A percentile compares a stretch with the other conserved stretches of the same genome.
Evolutionary conservation across 2,329 filamentous ascomycete species (phyloP).

Genomic region (Gremmenia infestans): DNA sequence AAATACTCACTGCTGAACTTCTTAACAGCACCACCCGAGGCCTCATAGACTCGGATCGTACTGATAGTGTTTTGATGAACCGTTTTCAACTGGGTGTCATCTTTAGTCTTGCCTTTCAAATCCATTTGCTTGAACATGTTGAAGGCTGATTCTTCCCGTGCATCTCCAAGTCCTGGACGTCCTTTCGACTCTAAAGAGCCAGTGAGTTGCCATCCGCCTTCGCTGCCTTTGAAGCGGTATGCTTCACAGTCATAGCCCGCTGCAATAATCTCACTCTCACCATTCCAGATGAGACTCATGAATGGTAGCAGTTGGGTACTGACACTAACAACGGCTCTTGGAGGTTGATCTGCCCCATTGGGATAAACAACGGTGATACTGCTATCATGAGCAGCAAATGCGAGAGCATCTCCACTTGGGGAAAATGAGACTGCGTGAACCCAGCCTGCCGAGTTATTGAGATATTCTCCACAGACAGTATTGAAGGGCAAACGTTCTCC

Average conservation of each 20-base stretch:
- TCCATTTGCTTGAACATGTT: slow-evolving; percentile 99
- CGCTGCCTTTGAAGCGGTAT: slow-evolving; percentile 78
- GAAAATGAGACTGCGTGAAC: slow-evolving; percentile 92
- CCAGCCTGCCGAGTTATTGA: slow-evolving; percentile 97
- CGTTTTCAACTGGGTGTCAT: slow-evolving; percentile 91
- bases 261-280: slow-evolving; percentile 88
- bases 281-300: slow-evolving; percentile 87
- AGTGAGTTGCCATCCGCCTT: slow-evolving; percentile 75
- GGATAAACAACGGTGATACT: slow-evolving; percentile 97
- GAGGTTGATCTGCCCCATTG: slow-evolving; percentile 82
- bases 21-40: slow-evolving; percentile 55
- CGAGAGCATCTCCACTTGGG: slow-evolving; percentile 85
- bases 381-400: slow-evolving; percentile 92
- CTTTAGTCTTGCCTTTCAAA: slow-evolving; percentile 84
- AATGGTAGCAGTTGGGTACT: slow-evolving; percentile 88
- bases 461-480: slow-evolving; percentile 92
- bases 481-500: slow-evolving; percentile 96
- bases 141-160: slow-evolving; percentile 83
- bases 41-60: slow-evolving; percentile 73
- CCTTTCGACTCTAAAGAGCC: slow-evolving; percentile 75
- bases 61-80: slow-evolving; percentile 95
- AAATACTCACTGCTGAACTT: slow-evolving; percentile 78
- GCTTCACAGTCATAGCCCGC: slow-evolving; percentile 89
- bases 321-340: slow-evolving; percentile 83
- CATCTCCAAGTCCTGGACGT: slow-evolving; percentile 39